Percentiles rank a stretch among this genome's conserved stretches.
These are phyloP conservation scores for Neonectria coccinea DNA, from an alignment of 2,329 filamentous ascomycete genomes.

Conservation along the genomic window DNA sequence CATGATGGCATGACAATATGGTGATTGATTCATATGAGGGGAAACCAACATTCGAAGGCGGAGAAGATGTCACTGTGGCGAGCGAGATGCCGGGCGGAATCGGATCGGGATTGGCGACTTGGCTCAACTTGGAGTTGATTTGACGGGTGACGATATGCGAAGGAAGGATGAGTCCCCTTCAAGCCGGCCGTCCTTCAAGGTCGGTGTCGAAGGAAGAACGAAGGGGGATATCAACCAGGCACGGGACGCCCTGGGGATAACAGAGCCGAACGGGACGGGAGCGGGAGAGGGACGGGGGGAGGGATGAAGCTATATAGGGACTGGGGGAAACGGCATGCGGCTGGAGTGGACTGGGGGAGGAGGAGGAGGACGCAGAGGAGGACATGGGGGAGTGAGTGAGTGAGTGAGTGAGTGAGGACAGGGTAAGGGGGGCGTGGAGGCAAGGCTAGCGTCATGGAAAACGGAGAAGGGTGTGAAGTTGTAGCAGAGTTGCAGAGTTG, in stretches of 20 bases:
- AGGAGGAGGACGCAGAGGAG: constrained; percentile 26
- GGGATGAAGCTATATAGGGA: constrained; percentile 47
- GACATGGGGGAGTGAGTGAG: constrained; percentile 21
- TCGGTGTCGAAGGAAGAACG: constrained; percentile 24
- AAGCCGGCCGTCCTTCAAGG: constrained; percentile 33
- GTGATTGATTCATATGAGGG: constrained; percentile 1
- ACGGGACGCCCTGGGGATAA: constrained; percentile 41
- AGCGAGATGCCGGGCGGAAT: constrained; percentile 24
- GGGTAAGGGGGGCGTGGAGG: constrained; percentile 21
- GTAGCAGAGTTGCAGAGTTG: not conserved
- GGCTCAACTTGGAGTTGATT: constrained; percentile 20
- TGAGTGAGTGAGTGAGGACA: constrained; percentile 2
- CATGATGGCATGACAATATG: constrained; percentile 12
- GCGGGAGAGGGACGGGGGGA: constrained; percentile 33
- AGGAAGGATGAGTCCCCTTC: constrained; percentile 16
- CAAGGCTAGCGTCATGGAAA: constrained; percentile 29
- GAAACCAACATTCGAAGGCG: constrained; percentile 37
- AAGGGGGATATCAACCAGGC: constrained; percentile 40
- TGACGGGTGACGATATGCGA: constrained; percentile 5
- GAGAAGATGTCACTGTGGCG: constrained; percentile 26
- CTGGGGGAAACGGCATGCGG: constrained; percentile 34
- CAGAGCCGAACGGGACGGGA: constrained; percentile 36
- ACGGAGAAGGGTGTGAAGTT: constrained; percentile 24
- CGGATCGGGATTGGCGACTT: constrained; percentile 14
- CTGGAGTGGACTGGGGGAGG: constrained; percentile 29